Conservation (phyloP, 2,329 filamentous ascomycete genomes). For the Diplodia sapinea region DNA sequence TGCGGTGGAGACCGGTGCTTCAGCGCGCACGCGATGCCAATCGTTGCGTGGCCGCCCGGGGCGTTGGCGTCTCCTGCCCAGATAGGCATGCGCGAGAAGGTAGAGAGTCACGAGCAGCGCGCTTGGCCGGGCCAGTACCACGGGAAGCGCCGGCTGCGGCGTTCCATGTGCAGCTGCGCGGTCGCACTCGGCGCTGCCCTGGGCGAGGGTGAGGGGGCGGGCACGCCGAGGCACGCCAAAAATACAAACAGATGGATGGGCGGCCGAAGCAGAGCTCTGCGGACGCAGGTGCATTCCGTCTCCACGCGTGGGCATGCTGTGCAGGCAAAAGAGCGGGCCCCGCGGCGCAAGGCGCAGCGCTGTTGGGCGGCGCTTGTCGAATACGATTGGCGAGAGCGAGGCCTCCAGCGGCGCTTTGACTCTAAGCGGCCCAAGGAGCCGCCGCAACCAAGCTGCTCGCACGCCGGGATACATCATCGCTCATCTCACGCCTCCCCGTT, state of each 20-base stretch:
- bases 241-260: neutral
- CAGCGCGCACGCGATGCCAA: slow-evolving; percentile 21
- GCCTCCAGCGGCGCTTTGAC: slow-evolving; percentile 26
- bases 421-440: slow-evolving; percentile 21
- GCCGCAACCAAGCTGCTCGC: slow-evolving; percentile 28
- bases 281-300: slow-evolving; percentile 25
- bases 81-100: slow-evolving; percentile 17
- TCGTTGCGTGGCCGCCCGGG: slow-evolving; percentile 1
- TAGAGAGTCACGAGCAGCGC: slow-evolving; percentile 16
- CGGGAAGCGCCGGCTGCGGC: slow-evolving; percentile 21
- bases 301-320: slow-evolving; percentile 21
- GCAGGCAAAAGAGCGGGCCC: slow-evolving; percentile 9
- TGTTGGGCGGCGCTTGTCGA: slow-evolving; percentile 19
- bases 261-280: slow-evolving; percentile 2
- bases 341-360: slow-evolving; percentile 20
- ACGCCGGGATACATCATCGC: slow-evolving; percentile 30
- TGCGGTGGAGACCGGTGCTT: slow-evolving; percentile 7
- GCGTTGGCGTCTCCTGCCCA: neutral
- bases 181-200: neutral
- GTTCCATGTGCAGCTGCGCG: neutral
- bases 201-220: neutral
- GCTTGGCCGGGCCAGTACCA: slow-evolving; percentile 5
- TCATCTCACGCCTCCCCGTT: slow-evolving; percentile 27
- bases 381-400: slow-evolving; percentile 23
- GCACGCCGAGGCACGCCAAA: slow-evolving; percentile 6